Conservation (phyloP, 2,329 filamentous ascomycete genomes). For the Pyrenochaeta sp. region DNA sequence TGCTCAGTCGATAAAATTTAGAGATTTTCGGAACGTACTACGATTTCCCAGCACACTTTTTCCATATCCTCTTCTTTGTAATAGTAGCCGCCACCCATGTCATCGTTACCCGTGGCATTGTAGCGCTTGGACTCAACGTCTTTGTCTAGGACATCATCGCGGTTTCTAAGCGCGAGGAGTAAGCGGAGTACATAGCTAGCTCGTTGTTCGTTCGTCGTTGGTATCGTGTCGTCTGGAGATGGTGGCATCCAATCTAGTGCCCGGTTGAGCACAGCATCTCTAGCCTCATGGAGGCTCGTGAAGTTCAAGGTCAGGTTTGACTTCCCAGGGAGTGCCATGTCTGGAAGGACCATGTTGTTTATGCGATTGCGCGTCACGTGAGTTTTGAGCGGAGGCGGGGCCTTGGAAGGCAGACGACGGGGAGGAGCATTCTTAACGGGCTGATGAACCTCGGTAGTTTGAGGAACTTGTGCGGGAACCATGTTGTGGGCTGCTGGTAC, state of each 20-base stretch:
- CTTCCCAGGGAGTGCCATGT: background rate
- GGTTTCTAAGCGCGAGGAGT: background rate
- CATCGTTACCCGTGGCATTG: background rate
- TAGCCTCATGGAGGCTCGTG: background rate
- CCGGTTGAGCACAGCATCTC: background rate
- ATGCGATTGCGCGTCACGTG: background rate
- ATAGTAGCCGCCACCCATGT: slow-evolving; percentile 5
- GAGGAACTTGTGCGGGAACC: background rate
- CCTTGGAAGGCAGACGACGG: background rate
- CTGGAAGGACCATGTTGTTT: background rate
- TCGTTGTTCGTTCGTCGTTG: background rate
- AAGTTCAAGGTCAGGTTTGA: background rate
- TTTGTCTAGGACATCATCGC: background rate
- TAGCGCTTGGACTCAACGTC: background rate
- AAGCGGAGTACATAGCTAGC: background rate
- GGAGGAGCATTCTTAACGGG: background rate
- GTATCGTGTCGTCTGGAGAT: background rate
- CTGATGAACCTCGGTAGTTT: background rate
- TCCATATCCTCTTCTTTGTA: slow-evolving; percentile 7
- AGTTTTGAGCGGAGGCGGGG: background rate
- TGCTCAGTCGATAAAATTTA: background rate
- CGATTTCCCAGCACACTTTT: slow-evolving; percentile 17
- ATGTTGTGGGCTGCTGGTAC: background rate
- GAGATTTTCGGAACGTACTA: slow-evolving; percentile 7
- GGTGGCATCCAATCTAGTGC: background rate